Percentiles rank a stretch among this genome's conserved stretches.
Evolutionary conservation across 2,329 filamentous ascomycete genomes (phyloP).

Genomic region (Scedosporium dehoogii): DNA sequence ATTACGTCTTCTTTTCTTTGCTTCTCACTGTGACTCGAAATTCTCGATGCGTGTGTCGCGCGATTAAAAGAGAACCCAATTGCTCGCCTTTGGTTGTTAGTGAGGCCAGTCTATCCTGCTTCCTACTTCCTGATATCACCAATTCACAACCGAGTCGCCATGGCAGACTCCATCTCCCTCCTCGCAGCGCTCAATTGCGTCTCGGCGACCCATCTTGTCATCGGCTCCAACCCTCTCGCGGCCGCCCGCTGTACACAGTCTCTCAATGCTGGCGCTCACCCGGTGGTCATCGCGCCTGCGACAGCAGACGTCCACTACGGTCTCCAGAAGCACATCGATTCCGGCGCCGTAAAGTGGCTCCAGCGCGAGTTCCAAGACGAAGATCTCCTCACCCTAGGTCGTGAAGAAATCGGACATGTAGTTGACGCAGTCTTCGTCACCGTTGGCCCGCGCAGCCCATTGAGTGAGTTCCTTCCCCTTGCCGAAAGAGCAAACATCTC

Average conservation of each 20-base stretch:
- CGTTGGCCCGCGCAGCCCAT: conserved; percentile 32
- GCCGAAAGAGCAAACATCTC: background rate
- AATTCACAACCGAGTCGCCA: background rate
- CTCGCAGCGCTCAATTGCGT: conserved; percentile 64
- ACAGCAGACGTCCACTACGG: conserved; percentile 47
- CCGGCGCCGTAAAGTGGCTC: conserved; percentile 56
- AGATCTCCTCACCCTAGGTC: conserved; percentile 68
- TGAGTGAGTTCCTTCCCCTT: conserved; percentile 19
- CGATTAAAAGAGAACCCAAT: no score
- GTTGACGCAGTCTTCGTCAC: conserved; percentile 94
- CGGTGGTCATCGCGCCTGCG: conserved; percentile 67
- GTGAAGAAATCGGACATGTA: conserved; percentile 63
- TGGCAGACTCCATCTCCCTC: conserved; percentile 33
- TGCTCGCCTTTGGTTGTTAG: background rate
- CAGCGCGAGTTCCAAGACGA: conserved; percentile 56
- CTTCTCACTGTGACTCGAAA: background rate
- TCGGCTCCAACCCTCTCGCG: conserved; percentile 83
- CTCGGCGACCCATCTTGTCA: conserved; percentile 68
- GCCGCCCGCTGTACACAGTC: conserved; percentile 72
- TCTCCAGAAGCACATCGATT: conserved; percentile 54
- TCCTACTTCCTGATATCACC: background rate
- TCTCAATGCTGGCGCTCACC: conserved; percentile 69
- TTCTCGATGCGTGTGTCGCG: background rate
- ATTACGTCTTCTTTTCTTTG: background rate
- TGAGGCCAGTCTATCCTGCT: background rate